Evolutionary conservation across 108 stramenopile genomes (phyloP).

Genomic region (Nannochloropsis granulata): DNA sequence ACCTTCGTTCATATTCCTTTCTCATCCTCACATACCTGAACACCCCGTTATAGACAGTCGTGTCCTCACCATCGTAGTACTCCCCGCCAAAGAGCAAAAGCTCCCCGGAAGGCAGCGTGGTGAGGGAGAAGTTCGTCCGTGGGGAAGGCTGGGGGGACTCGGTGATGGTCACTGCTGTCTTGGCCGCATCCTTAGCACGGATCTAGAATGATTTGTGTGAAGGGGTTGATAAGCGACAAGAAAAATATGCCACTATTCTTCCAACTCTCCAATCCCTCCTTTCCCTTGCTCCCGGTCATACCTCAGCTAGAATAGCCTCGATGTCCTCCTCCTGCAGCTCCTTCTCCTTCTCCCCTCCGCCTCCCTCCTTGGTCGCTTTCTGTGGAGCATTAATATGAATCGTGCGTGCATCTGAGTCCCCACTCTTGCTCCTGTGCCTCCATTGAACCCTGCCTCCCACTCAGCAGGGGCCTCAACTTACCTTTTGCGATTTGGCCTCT

Average conservation of each 20-base stretch:
- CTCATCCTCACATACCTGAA: slow-evolving; percentile 25
- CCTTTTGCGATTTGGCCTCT: slow-evolving; percentile 26
- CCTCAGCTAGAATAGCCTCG: slow-evolving; percentile 21
- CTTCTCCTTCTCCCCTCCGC: neutral
- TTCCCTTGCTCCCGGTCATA: neutral
- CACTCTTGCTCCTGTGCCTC: neutral
- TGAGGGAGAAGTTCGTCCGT: slow-evolving; percentile 37
- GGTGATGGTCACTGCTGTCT: slow-evolving; percentile 16
- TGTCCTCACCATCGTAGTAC: slow-evolving; percentile 80
- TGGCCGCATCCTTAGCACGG: slow-evolving; percentile 6
- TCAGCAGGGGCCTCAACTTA: neutral
- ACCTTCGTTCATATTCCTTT: neutral
- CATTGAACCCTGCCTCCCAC: slow-evolving; percentile 5
- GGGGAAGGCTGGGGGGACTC: slow-evolving; percentile 9
- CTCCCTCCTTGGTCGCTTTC: slow-evolving; percentile 21
- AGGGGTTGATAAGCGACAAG: neutral
- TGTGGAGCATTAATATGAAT: neutral
- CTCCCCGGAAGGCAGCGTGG: slow-evolving; percentile 31
- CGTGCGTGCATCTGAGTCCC: neutral
- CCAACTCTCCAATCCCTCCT: neutral
- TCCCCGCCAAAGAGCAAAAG: slow-evolving; percentile 72
- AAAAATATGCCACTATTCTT: neutral
- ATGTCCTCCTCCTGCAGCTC: slow-evolving; percentile 21
- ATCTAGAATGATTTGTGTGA: neutral
- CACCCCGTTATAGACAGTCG: slow-evolving; percentile 72